Evolutionary conservation across 1,284 basidiomycete genomes (phyloP), one percentile per base, ranked within the genome.

Genomic region (Coniferiporia sulphurascens): DNA sequence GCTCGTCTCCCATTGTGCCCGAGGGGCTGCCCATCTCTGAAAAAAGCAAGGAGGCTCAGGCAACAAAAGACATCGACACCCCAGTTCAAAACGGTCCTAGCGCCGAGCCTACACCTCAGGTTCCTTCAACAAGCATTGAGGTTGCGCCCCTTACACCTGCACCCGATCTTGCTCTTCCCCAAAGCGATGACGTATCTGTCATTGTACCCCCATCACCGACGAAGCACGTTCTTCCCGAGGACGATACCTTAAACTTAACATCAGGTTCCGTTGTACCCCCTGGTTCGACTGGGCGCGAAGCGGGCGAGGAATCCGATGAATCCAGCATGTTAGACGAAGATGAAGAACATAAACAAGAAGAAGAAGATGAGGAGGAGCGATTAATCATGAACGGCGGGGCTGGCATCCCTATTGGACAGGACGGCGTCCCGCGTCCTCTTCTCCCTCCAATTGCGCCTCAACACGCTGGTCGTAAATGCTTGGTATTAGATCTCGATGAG

Each of bases 401-500:
- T 55, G 91, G 92, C 4, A 91, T 93, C 59, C 91, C 91, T 3
- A 73, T 88, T 7, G 91, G 89, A 59, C 83, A 87, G 89, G 88
- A 97, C 67, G 95, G 95, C 19, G 73, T 86, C 36, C 92, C 93
- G 2, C 81, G 82, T 53, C 95, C 95, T 9, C 76, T 98, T 17
- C 73, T 98, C 7, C 91, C 91, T 3, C 86, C 88, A 13, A 77
- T 97, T 62, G 75, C 83, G 1, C 80, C 83, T 10, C 80, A 85
- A 22, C 90, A 95, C 66, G 79, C 75, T 17, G 93, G 93, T 15
- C 80, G 93, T 60, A 98, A 98, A 75, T 98, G 95, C 68, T 78
- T 95, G 6, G 94, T 98, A 43, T 81, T 98, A 19, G 96, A 98
- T 76, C 79, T 98, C 48, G 95, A 98, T 67, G 96, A 98, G 74